Conservation (phyloP, 2,329 filamentous ascomycete species). For the Claviceps arundinis region DNA sequence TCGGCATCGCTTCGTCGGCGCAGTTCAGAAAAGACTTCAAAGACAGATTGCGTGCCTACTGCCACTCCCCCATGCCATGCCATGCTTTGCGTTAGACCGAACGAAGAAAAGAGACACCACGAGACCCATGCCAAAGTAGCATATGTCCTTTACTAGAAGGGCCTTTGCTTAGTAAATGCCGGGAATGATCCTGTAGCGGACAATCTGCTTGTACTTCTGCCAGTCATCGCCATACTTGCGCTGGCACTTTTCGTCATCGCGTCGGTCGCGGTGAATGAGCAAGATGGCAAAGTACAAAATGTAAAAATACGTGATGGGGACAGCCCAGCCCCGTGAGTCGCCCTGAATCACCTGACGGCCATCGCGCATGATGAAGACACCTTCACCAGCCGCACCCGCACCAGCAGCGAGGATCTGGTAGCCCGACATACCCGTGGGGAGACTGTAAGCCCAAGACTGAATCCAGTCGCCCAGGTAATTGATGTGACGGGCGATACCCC, state of each 20-base stretch:
- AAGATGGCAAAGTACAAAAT: constrained; percentile 81
- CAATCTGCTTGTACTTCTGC: constrained; percentile 74
- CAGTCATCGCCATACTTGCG: constrained; percentile 89
- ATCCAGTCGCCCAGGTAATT: constrained; percentile 96
- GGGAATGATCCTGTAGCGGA: constrained; percentile 71
- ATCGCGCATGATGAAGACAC: constrained; percentile 43
- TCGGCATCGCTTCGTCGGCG: too few relatives aligned
- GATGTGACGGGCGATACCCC: constrained; percentile 83
- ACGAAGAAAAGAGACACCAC: not conserved
- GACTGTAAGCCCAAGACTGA: constrained; percentile 79
- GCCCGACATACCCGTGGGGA: constrained; percentile 75
- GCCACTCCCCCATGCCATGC: too few relatives aligned
- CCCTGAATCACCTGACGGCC: constrained; percentile 56
- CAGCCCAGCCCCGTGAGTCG: constrained; percentile 67
- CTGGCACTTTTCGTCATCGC: constrained; percentile 84
- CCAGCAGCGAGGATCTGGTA: constrained; percentile 55
- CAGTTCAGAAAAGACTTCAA: too few relatives aligned
- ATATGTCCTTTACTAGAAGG: too few relatives aligned
- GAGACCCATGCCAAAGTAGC: not conserved
- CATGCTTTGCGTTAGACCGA: not conserved
- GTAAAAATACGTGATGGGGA: constrained; percentile 89
- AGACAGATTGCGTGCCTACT: too few relatives aligned
- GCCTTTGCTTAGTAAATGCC: constrained; percentile 53
- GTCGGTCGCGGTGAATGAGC: constrained; percentile 70
- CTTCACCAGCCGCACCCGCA: constrained; percentile 30